Evolutionary conservation across 208 protist genomes (phyloP).

Genomic region (Leishmania tropica): DNA sequence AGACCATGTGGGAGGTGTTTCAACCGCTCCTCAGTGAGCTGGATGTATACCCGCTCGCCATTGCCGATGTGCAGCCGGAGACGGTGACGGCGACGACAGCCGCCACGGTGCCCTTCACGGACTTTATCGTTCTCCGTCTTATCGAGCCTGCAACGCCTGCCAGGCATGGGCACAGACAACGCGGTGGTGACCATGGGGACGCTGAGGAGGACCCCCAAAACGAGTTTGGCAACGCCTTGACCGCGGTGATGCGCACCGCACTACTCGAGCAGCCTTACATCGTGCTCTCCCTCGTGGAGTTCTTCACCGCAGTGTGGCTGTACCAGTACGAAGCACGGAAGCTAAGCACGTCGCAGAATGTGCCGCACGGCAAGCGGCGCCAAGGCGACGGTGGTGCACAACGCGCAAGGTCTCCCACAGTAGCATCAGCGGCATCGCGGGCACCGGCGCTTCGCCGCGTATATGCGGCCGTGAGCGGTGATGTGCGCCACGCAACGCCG

Average conservation of each 20-base stretch:
- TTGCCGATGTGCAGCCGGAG: slow-evolving; percentile 18
- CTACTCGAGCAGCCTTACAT: slow-evolving; percentile 61
- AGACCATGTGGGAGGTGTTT: slow-evolving; percentile 78
- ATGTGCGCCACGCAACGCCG: slow-evolving; percentile 32
- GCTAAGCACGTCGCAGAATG: not conserved
- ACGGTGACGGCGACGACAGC: slow-evolving; percentile 14
- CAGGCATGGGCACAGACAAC: not conserved
- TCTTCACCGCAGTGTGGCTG: slow-evolving; percentile 68
- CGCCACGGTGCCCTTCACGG: slow-evolving; percentile 17
- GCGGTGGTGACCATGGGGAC: slow-evolving; percentile 1
- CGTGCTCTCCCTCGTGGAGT: slow-evolving; percentile 71
- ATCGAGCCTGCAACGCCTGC: not conserved
- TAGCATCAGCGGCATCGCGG: slow-evolving; percentile 2
- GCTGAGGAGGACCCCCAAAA: slow-evolving; percentile 19
- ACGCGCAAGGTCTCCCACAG: not conserved
- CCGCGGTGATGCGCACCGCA: slow-evolving; percentile 45
- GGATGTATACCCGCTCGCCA: slow-evolving; percentile 39
- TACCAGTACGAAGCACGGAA: slow-evolving; percentile 24
- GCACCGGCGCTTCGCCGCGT: slow-evolving; percentile 23
- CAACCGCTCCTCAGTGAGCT: slow-evolving; percentile 44
- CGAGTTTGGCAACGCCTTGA: slow-evolving; percentile 33
- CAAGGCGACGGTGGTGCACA: not conserved
- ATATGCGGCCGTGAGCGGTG: slow-evolving; percentile 34
- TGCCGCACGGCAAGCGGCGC: not conserved
- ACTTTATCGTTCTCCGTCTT: slow-evolving; percentile 21